Evolutionary conservation across 2,329 filamentous ascomycete species (phyloP).

Genomic region (Fusarium ambrosium): DNA sequence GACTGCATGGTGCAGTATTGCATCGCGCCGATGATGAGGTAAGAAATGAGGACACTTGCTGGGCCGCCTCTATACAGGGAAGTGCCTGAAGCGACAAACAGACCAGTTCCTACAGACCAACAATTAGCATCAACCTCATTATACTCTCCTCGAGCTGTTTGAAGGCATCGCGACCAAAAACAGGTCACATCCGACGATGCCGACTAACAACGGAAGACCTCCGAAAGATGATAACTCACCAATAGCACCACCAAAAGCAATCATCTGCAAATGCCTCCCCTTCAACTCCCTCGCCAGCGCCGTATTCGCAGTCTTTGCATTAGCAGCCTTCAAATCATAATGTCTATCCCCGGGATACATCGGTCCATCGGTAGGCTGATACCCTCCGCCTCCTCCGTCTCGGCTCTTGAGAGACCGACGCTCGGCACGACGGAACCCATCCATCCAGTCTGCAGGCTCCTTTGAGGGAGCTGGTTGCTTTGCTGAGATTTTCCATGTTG

Average conservation of each 20-base stretch:
- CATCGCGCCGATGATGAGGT: constrained; percentile 84
- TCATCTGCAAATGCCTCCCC: constrained; percentile 93
- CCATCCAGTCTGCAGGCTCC: constrained; percentile 36
- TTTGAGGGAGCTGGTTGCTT: not conserved
- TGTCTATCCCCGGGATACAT: constrained; percentile 54
- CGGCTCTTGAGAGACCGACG: constrained; percentile 35
- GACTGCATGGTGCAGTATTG: constrained; percentile 93
- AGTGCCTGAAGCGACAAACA: constrained; percentile 86
- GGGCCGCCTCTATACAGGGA: constrained; percentile 83
- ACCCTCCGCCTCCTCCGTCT: constrained; percentile 23
- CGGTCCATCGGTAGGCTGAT: constrained; percentile 32
- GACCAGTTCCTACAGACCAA: constrained; percentile 72
- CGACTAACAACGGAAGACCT: not conserved
- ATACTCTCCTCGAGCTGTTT: not conserved
- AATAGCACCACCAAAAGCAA: constrained; percentile 94
- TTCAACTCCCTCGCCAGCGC: constrained; percentile 83
- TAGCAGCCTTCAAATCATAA: constrained; percentile 69
- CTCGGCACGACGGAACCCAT: constrained; percentile 42
- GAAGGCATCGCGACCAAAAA: constrained; percentile 3
- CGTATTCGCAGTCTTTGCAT: constrained; percentile 82
- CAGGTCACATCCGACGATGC: not conserved
- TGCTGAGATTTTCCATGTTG: constrained; percentile 25
- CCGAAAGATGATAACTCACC: constrained; percentile 60
- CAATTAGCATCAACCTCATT: not conserved
- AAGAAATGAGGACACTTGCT: constrained; percentile 81